These are phyloP conservation scores for Beta macrorhiza DNA, from an alignment of 179 eudicot genomes.

Conservation along the genomic window DNA sequence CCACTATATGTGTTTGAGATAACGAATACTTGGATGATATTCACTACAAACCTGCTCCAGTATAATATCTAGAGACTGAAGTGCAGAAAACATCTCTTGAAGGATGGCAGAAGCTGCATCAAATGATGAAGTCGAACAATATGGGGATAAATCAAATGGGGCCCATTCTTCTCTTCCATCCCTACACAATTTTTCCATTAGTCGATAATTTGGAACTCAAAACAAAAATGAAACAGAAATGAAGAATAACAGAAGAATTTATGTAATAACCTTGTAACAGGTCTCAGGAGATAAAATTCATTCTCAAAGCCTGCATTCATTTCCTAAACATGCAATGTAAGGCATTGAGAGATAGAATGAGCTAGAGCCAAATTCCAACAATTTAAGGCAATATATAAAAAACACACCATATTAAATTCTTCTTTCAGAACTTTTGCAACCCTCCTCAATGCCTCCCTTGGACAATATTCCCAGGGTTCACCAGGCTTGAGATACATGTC, in stretches of 20 bases:
- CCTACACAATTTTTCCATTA: constrained; percentile 40
- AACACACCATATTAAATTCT: constrained; percentile 83
- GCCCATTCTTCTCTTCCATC: constrained; percentile 83
- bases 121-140: constrained; percentile 74
- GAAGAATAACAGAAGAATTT: constrained; percentile 12
- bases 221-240: background rate
- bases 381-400: background rate
- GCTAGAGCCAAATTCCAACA: background rate
- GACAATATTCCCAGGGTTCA: constrained; percentile 93
- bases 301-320: constrained; percentile 94
- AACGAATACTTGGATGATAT: no score
- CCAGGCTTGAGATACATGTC: constrained; percentile 92
- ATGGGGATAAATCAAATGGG: constrained; percentile 69
- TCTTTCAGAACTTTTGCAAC: constrained; percentile 71
- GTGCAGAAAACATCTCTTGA: constrained; percentile 54
- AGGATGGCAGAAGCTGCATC: constrained; percentile 88
- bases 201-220: background rate
- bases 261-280: constrained; percentile 46
- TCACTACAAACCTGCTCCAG: constrained; percentile 72
- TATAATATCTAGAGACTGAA: constrained; percentile 62
- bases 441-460: constrained; percentile 81
- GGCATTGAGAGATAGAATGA: constrained; percentile 20
- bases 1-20: background rate
- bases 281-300: constrained; percentile 81
- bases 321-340: constrained; percentile 48